Base-by-base conservation (phyloP, 495 filamentous ascomycete genomes). In the Oidiodendron maius region DNA sequence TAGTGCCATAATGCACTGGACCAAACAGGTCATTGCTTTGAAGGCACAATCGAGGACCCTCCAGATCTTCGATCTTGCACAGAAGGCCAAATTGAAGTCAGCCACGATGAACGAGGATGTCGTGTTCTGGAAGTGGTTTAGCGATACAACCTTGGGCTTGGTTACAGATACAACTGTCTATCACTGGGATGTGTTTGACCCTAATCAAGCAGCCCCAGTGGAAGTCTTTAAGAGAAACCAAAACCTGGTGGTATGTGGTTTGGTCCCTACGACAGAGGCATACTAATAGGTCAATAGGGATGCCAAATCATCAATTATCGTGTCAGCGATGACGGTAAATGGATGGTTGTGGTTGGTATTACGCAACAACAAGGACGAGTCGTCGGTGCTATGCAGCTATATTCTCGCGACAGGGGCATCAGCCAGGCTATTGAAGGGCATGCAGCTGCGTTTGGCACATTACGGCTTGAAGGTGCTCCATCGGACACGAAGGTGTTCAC, bases 281-380 rank as follows among this genome's bases (percentile, higher is more conserved):
- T 59, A 24, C 46, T 52, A 50, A 52, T 34, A 30, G 10, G n/a
- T 25, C 17, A 51, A 26, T 61, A 95, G 87, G 81, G 80, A 41
- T 90, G 88, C 66, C 93, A 99, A 84, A 99, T 99, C 61, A 99
- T 99, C 77, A 99, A 97, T 71, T 99, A 99, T 70, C 89, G 91
- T 44, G 87, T 91, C 42, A 96, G 89, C 68, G 83, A 84, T 55
- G 90, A 97, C 53, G 90, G 87, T 53, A 95, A 95, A 68, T 99
- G 93, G 93, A 95, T 95, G 85, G 89, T 91, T 12, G 84, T 95
- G 28, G 89, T 99, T 43, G 93, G 93, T 62, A 99, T 99, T 57
- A 88, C 90, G 51, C 83, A 89, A 66, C 84, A 89, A 58, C 84
- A 90, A 66, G 91, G 90, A 18, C 87, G 93, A 49, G 91, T 99